These are phyloP conservation scores for Coccinonectria pachysandricola DNA, from an alignment of 2,329 filamentous ascomycete species.

Conservation along the genomic window DNA sequence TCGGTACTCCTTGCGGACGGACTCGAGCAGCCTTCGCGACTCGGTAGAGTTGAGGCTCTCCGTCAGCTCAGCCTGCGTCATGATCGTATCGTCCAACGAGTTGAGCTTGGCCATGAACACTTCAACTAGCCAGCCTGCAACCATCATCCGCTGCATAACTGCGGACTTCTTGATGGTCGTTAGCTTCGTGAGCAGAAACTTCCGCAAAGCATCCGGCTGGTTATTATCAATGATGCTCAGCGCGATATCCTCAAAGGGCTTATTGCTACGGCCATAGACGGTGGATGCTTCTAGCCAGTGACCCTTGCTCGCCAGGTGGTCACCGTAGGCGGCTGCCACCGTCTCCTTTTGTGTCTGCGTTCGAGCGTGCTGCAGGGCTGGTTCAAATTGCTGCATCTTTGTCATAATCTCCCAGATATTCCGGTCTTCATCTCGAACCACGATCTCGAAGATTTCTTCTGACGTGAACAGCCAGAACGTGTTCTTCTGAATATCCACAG, in stretches of 20 bases:
- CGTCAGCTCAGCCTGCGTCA: conserved; percentile 72
- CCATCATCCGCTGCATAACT: conserved; percentile 89
- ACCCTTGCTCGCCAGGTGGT: conserved; percentile 72
- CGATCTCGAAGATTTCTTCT: conserved; percentile 87
- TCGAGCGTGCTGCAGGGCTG: conserved; percentile 75
- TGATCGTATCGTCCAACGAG: conserved; percentile 84
- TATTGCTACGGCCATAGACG: conserved; percentile 90
- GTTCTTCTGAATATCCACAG: conserved; percentile 85
- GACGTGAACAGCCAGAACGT: conserved; percentile 95
- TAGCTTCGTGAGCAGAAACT: conserved; percentile 80
- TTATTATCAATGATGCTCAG: conserved; percentile 81
- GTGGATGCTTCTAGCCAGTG: conserved; percentile 77
- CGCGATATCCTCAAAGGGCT: conserved; percentile 93
- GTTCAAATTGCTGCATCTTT: conserved; percentile 75
- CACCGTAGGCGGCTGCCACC: conserved; percentile 84
- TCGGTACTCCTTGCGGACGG: conserved; percentile 69
- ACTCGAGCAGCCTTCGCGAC: conserved; percentile 59
- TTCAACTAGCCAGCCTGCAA: conserved; percentile 90
- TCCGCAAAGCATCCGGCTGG: conserved; percentile 82
- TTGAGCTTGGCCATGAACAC: conserved; percentile 97
- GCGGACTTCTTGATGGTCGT: conserved; percentile 70
- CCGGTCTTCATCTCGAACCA: conserved; percentile 79
- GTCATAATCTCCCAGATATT: conserved; percentile 95
- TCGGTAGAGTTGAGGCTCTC: conserved; percentile 62
- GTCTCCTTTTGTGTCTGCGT: conserved; percentile 76